phyloP scores from a whole-genome alignment of 129 eudicot genomes.

The Ambrosia trifida region DNA sequence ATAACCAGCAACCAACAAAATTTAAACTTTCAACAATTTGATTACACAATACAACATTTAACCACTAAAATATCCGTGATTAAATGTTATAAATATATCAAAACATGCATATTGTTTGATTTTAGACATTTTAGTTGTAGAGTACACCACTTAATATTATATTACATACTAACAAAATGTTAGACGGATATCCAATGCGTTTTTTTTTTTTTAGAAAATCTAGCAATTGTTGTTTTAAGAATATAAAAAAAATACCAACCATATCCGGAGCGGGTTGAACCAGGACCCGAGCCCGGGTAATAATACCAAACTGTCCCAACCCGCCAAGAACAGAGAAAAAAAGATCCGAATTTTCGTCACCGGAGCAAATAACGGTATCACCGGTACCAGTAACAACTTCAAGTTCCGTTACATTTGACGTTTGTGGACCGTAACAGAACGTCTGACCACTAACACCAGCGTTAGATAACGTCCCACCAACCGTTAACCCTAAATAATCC shows the following conservation, averaged over 20 bases:
- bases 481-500: conserved; percentile 82
- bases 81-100: too few relatives aligned
- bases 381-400: conserved; percentile 88
- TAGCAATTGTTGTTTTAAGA: too few relatives aligned
- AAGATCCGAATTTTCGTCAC: conserved; percentile 48
- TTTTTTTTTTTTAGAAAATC: too few relatives aligned
- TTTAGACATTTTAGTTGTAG: too few relatives aligned
- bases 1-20: too few relatives aligned
- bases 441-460: conserved; percentile 97
- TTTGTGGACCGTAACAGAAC: conserved; percentile 80
- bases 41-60: too few relatives aligned
- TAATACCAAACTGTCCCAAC: conserved; percentile 88
- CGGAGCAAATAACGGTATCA: conserved; percentile 55
- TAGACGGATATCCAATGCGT: too few relatives aligned
- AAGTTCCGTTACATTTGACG: conserved; percentile 76
- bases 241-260: conserved; percentile 41
- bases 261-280: conserved; percentile 84
- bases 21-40: too few relatives aligned
- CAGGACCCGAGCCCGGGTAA: conserved; percentile 69
- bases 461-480: conserved; percentile 88
- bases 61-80: too few relatives aligned
- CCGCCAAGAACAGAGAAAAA: conserved; percentile 86
- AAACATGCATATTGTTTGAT: too few relatives aligned
- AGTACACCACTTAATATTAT: too few relatives aligned
- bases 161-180: too few relatives aligned